Evolutionary conservation across 1,284 basidiomycete species (phyloP).

Genomic region (Sporisorium sorghi): DNA sequence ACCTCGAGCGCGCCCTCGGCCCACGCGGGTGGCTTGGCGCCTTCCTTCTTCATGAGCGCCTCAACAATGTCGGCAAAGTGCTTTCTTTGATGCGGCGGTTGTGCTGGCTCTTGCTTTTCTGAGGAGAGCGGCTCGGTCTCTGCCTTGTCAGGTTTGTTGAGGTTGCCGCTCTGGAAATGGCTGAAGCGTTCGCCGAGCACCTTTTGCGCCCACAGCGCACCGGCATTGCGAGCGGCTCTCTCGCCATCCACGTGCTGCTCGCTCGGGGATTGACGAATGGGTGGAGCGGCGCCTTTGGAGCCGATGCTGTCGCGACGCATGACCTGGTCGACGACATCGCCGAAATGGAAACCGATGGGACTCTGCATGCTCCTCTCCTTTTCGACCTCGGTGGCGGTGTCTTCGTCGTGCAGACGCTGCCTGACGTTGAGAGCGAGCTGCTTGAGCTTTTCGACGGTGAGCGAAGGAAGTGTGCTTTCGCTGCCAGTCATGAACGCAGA

Average conservation of each 20-base stretch:
- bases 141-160: constrained; percentile 11
- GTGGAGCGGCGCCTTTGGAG: constrained; percentile 18
- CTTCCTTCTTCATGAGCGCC: constrained; percentile 63
- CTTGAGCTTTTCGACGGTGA: constrained; percentile 52
- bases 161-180: constrained; percentile 26
- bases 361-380: constrained; percentile 46
- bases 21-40: constrained; percentile 59
- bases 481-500: constrained; percentile 51
- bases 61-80: constrained; percentile 63
- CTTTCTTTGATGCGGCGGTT: constrained; percentile 27
- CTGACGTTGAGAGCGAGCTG: constrained; percentile 50
- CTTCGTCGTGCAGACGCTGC: constrained; percentile 54
- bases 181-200: constrained; percentile 60
- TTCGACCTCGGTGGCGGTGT: constrained; percentile 59
- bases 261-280: constrained; percentile 7
- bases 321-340: constrained; percentile 60
- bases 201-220: constrained; percentile 62
- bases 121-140: constrained; percentile 6
- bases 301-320: constrained; percentile 45
- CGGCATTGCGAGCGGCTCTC: constrained; percentile 58
- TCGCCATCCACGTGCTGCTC: constrained; percentile 49
- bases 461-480: constrained; percentile 42
- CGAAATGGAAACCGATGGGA: constrained; percentile 54
- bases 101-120: constrained; percentile 15
- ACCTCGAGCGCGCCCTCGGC: constrained; percentile 64